Evolutionary conservation across 495 filamentous ascomycete species (phyloP).

Genomic region (Letharia lupina): DNA sequence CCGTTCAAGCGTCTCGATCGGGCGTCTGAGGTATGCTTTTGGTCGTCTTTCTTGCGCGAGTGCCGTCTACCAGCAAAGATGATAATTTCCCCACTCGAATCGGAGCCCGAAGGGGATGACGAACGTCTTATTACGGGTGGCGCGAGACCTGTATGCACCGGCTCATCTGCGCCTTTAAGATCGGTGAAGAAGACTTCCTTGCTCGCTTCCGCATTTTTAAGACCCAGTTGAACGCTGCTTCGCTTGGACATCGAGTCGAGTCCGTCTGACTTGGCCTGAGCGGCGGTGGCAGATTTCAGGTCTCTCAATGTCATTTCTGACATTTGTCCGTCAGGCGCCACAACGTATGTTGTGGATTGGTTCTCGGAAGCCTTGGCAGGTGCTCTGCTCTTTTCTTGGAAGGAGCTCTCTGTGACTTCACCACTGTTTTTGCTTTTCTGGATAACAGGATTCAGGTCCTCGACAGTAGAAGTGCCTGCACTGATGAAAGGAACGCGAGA

Average conservation of each 20-base stretch:
- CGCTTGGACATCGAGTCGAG: not conserved
- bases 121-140: constrained; percentile 28
- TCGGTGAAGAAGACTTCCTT: constrained; percentile 15
- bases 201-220: not conserved
- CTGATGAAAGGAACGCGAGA: constrained; percentile 67
- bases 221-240: not conserved
- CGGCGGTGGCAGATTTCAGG: not conserved
- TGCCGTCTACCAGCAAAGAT: constrained; percentile 50
- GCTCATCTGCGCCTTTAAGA: constrained; percentile 6
- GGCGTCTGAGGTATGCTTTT: not conserved
- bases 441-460: constrained; percentile 19
- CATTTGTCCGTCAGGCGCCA: constrained; percentile 3
- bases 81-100: constrained; percentile 60
- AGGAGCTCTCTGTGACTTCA: not conserved
- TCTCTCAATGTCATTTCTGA: constrained; percentile 13
- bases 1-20: not conserved
- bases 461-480: constrained; percentile 51
- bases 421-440: not conserved
- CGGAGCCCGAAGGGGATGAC: constrained; percentile 38
- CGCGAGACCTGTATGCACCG: constrained; percentile 24
- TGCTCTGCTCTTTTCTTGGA: not conserved
- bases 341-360: not conserved
- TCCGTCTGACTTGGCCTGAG: not conserved
- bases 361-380: not conserved
- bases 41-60: not conserved